Evolutionary conservation across 352 stramenopile species (phyloP).

Genomic region (Globisporangium recalcitrans): DNA sequence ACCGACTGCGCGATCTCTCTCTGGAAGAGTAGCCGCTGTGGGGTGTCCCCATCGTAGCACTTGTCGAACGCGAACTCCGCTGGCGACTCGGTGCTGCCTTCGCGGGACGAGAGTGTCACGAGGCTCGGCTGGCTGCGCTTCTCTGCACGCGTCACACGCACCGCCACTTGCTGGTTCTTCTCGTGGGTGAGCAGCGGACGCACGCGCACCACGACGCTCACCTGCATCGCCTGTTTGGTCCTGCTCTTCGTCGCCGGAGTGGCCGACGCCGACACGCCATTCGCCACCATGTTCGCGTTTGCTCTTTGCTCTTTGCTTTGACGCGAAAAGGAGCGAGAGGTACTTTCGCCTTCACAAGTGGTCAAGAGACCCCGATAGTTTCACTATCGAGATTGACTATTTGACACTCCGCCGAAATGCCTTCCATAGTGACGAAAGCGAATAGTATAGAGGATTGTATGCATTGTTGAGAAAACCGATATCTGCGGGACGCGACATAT

Average conservation of each 20-base stretch:
- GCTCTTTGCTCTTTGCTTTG: too few species aligned
- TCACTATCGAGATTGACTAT: too few species aligned
- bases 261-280: neutral
- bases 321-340: too few species aligned
- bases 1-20: conserved; percentile 35
- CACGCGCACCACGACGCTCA: conserved; percentile 41
- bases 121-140: conserved; percentile 17
- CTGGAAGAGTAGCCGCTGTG: conserved; percentile 34
- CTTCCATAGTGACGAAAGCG: too few species aligned
- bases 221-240: conserved; percentile 17
- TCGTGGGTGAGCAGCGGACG: conserved; percentile 29
- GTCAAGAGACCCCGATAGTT: too few species aligned
- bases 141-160: conserved; percentile 15
- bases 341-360: too few species aligned
- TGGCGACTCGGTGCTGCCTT: neutral
- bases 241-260: conserved; percentile 1
- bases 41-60: conserved; percentile 34
- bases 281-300: neutral
- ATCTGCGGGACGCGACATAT: too few species aligned
- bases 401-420: too few species aligned
- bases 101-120: conserved; percentile 11
- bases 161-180: conserved; percentile 16
- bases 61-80: conserved; percentile 31
- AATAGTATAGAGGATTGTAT: too few species aligned
- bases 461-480: too few species aligned